Evolutionary conservation across 345 rosid species (phyloP).

Genomic region (Eucalyptus lansdowneana): DNA sequence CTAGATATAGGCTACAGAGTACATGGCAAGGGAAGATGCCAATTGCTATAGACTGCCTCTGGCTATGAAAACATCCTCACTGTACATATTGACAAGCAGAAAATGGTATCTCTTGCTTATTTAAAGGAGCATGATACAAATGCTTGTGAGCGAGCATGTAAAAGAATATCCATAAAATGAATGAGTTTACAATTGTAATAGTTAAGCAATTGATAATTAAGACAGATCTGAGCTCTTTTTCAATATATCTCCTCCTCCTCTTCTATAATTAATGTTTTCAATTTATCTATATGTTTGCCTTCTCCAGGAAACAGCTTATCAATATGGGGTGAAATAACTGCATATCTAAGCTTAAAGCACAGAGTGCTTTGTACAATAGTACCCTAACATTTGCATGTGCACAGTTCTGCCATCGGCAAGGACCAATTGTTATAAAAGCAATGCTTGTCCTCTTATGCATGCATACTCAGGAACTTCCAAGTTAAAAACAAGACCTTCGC

Average conservation of each 20-base stretch:
- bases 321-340: not conserved
- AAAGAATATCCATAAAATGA: not conserved
- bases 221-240: not conserved
- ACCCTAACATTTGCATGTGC: not conserved
- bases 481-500: constrained; percentile 38
- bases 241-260: not conserved
- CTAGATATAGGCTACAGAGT: not conserved
- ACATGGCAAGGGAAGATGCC: not conserved
- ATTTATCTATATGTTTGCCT: not conserved
- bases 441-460: not conserved
- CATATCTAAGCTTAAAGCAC: not conserved
- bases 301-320: not conserved
- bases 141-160: not conserved
- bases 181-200: not conserved
- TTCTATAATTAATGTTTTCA: not conserved
- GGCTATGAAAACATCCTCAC: not conserved
- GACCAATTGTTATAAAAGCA: not conserved
- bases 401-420: not conserved
- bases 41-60: not conserved
- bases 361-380: not conserved
- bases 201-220: not conserved
- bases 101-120: not conserved
- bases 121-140: not conserved
- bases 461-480: not conserved
- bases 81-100: not conserved